Base-by-base conservation (phyloP, 257 asterid genomes). In the Penstemon eatonii region DNA sequence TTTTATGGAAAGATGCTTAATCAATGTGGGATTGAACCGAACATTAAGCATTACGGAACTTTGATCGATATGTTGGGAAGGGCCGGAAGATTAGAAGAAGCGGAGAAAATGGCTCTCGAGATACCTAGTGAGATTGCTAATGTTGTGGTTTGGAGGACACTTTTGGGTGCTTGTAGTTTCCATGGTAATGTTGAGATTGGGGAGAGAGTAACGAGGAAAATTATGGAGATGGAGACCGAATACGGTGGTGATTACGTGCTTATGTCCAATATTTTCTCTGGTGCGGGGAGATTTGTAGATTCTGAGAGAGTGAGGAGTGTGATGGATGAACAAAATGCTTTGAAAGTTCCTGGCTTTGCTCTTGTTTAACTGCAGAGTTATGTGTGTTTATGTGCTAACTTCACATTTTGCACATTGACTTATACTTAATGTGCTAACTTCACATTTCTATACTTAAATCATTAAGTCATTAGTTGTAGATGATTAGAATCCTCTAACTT, bases 191-290 rank as follows among this genome's bases (percentile, higher is more conserved):
- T 84, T 60, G 87, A 84, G 78, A 72, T 79, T 73, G 97, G 94
- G 2, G 88, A 84, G 81, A 75, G 88, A 65, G 85, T 87, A 36
- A 79, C 80, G 13, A 60, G 65, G 50, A 84, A 78, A 63, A 70
- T 87, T 7, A 79, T 82, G 88, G 85, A 84, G 81, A 33, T 83
- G 76, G 86, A 89, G 72, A 82, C 71, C 58, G 78, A 78, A 65
- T 86, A 87, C 11, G 89, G 97, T 13, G 97, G 96, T 0, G 97
- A 87, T 64, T 90, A 90, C 56, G 91, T 90, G 58, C 86, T 90
- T 51, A 50, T 90, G 52, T 85, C 96, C 11, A 90, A 90, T 74
- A 87, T 90, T 15, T 80, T 85, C 56, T 85, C 81, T 18, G 80
- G 80, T 57, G 79, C 71, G 56, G 96, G 94, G 52, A 86, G 91